Base-by-base conservation (phyloP, 1,284 basidiomycete species). In the Gymnopus androsaceus region DNA sequence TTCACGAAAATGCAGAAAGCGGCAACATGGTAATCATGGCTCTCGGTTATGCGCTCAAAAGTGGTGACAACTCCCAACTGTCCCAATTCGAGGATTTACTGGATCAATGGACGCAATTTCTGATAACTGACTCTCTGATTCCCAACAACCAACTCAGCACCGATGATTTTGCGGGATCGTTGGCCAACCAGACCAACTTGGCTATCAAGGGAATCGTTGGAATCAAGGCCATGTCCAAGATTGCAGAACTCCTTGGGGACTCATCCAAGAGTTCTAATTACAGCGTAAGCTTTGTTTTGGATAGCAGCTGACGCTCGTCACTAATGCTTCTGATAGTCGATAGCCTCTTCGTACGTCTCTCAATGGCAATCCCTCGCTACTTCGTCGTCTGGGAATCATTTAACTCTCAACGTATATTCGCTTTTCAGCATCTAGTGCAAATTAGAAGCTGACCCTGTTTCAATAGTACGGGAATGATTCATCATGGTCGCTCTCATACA, bases 21-120 rank as follows among this genome's bases (percentile, higher is more conserved):
- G 85, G 87, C 3, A 88, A 88, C 63, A 87, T 88, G 85, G 70
- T 90, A 19, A 87, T 90, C 66, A 88, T 89, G 85, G 77, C 84
- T 8, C 72, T 88, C 51, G 85, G 84, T 61, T 87, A 87, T 66
- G 81, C 81, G 1, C 84, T 85, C 62, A 78, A 79, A 58, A 77
- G 82, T 0, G 73, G 75, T 37, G 84, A 88, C 63, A 71, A 63
- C n/a, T 80, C 78, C 3, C 76, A 86, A 47, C 66, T 85, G 55
- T 70, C 68, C 5, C 72, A 71, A 61, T 84, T 85, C 58, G 82
- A 54, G 19, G 30, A 15, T 17, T 76, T 90, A 45, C 76, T 90
- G 38, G 77, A 82, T 63, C 87, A 88, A 69, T 90, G 87, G 87
- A 84, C 87, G 2, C 77, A 84, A 54, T 90, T 83, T 72, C 75